Conservation (phyloP, 345 rosid genomes). For the Isatis tinctoria region DNA sequence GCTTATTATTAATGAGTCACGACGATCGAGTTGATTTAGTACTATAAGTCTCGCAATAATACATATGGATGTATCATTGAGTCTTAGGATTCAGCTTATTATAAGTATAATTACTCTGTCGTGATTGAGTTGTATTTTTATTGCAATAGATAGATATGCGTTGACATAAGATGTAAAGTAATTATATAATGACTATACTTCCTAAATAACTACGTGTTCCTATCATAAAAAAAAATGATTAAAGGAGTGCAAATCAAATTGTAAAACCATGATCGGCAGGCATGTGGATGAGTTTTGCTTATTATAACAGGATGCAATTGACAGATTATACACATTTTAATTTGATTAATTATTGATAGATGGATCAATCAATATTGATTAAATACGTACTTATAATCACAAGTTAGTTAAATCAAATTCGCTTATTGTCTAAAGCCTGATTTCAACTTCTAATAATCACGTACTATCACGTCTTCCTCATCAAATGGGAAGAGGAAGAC, state of each 20-base stretch:
- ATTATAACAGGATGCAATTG: slow-evolving; percentile 10
- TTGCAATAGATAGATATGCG: slow-evolving; percentile 12
- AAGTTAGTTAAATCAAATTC: slow-evolving; percentile 2
- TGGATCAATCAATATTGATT: neutral
- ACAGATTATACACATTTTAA: neutral
- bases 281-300: slow-evolving; percentile 21
- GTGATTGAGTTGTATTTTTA: neutral
- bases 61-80: neutral
- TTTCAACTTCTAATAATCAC: slow-evolving; percentile 13
- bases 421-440: neutral
- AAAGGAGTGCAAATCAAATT: slow-evolving; percentile 2
- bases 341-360: neutral
- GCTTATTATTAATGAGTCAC: neutral
- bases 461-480: too few relatives aligned
- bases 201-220: neutral
- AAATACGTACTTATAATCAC: neutral
- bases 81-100: neutral
- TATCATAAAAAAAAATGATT: neutral
- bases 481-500: too few relatives aligned
- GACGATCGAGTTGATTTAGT: neutral
- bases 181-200: neutral
- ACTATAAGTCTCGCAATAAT: neutral
- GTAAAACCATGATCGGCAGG: slow-evolving; percentile 14
- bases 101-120: neutral
- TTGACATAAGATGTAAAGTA: slow-evolving; percentile 8